A percentile compares a stretch with the other conserved stretches of the same genome.
Conservation (phyloP, 345 rosid genomes). For the Citrus australasica region DNA sequence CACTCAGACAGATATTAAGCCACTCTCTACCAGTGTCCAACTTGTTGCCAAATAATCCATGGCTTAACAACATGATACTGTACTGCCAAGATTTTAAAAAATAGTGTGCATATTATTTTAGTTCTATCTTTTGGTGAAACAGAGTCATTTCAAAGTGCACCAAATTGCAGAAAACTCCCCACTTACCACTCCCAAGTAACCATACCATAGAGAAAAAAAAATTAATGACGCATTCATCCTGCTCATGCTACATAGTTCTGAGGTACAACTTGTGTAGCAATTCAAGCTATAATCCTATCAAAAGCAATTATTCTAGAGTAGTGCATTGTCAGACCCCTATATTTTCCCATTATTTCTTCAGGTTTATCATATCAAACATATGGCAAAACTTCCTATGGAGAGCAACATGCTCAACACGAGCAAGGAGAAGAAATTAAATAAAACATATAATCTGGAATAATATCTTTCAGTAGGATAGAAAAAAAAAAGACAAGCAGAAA, state of each 20-base stretch:
- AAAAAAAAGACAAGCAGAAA: background rate
- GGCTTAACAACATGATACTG: conserved; percentile 7
- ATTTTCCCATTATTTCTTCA: background rate
- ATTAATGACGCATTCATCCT: background rate
- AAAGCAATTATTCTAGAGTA: background rate
- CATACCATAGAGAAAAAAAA: background rate
- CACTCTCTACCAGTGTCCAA: background rate
- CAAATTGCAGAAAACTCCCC: background rate
- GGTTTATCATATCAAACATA: background rate
- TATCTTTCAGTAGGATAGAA: background rate
- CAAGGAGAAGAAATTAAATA: background rate
- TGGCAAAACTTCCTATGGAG: background rate
- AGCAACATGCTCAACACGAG: background rate
- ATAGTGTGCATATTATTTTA: background rate
- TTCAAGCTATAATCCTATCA: background rate
- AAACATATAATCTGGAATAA: background rate
- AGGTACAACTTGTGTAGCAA: background rate
- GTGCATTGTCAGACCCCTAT: background rate
- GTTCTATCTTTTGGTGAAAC: background rate
- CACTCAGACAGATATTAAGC: background rate
- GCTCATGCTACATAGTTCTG: background rate
- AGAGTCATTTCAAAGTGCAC: background rate
- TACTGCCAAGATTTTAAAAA: background rate
- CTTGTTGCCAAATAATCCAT: background rate
- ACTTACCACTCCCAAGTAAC: background rate